Conservation (phyloP, 2,329 filamentous ascomycete species). For the Rhinocladiella mackenziei region DNA sequence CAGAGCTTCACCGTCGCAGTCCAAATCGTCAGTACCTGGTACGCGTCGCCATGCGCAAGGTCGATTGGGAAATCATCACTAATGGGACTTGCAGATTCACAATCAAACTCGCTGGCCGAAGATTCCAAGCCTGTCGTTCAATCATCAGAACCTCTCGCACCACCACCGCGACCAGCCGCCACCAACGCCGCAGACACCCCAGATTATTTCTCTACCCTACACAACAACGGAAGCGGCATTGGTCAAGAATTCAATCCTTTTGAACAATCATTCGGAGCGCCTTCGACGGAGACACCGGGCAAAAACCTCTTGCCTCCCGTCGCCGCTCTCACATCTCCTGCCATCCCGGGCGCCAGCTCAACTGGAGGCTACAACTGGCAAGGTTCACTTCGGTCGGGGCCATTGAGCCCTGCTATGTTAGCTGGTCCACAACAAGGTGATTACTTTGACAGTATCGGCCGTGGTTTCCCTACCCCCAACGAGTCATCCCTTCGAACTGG, state of each 20-base stretch:
- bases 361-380: slow-evolving; percentile 72
- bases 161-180: slow-evolving; percentile 61
- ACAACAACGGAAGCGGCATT: slow-evolving; percentile 43
- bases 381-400: slow-evolving; percentile 76
- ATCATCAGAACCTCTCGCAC: slow-evolving; percentile 62
- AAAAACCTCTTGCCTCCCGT: slow-evolving; percentile 81
- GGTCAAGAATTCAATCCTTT: slow-evolving; percentile 88
- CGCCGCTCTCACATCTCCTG: slow-evolving; percentile 84
- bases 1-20: slow-evolving; percentile 25
- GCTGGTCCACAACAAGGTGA: slow-evolving; percentile 72
- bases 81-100: slow-evolving; percentile 28
- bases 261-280: slow-evolving; percentile 81
- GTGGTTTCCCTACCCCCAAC: slow-evolving; percentile 90
- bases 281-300: slow-evolving; percentile 72
- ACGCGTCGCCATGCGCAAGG: slow-evolving; percentile 13
- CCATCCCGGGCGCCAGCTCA: slow-evolving; percentile 69
- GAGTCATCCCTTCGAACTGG: slow-evolving; percentile 90
- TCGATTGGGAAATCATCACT: not conserved
- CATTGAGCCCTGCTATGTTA: slow-evolving; percentile 94
- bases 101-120: slow-evolving; percentile 35
- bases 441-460: slow-evolving; percentile 81
- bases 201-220: slow-evolving; percentile 65
- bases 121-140: slow-evolving; percentile 50
- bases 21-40: slow-evolving; percentile 27
- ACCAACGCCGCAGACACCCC: slow-evolving; percentile 52